phyloP scores from a whole-genome alignment of 345 rosid genomes.

The Angophora floribunda region DNA sequence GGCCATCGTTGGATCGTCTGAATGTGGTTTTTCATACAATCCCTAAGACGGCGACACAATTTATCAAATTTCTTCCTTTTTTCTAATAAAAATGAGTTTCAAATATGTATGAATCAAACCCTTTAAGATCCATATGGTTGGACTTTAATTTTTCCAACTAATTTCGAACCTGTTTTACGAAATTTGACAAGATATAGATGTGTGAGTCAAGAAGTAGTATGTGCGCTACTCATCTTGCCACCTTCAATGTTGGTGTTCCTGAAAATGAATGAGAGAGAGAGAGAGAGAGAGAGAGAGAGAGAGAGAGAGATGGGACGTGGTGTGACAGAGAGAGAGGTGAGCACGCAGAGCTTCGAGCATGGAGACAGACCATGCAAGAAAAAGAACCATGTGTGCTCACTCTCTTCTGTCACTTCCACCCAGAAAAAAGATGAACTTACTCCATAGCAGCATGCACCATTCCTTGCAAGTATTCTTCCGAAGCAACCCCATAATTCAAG shows the following conservation, averaged over 20 bases:
- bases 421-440: neutral
- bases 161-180: neutral
- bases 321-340: constrained; percentile 4
- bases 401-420: constrained; percentile 19
- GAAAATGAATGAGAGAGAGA: neutral
- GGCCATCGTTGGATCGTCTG: neutral
- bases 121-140: neutral
- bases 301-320: neutral
- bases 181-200: neutral
- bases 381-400: constrained; percentile 13
- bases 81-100: neutral
- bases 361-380: constrained; percentile 2
- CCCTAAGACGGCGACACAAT: neutral
- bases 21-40: too few relatives aligned
- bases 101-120: neutral
- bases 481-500: neutral
- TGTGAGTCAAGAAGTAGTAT: neutral
- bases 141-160: neutral
- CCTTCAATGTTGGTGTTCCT: neutral
- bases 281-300: neutral
- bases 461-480: neutral
- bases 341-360: constrained; percentile 14
- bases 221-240: neutral
- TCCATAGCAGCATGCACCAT: neutral
- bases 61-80: neutral